phyloP scores from a whole-genome alignment of 176 grass and related monocot species.

The Elymus sibiricus region DNA sequence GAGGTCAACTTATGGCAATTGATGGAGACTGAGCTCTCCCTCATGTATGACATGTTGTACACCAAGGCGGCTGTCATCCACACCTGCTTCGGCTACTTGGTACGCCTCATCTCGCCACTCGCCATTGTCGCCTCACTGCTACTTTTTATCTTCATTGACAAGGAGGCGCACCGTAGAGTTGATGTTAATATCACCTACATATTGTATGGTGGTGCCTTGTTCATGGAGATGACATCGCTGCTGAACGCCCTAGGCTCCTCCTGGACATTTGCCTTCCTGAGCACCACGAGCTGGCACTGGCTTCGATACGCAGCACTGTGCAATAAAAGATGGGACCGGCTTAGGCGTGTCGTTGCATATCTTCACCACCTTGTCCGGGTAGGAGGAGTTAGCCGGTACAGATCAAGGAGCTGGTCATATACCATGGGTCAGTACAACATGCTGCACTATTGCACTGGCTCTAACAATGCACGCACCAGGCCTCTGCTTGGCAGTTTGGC shows the following conservation, averaged over 20 bases:
- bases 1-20: not conserved
- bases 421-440: not conserved
- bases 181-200: not conserved
- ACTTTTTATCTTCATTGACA: not conserved
- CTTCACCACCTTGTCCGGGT: not conserved
- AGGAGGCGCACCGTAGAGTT: not conserved
- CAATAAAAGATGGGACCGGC: not conserved
- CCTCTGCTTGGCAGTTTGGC: not conserved
- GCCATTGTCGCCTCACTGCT: not conserved
- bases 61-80: not conserved
- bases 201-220: not conserved
- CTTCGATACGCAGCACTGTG: not conserved
- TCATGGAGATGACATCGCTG: not conserved
- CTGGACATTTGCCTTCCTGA: not conserved
- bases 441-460: not conserved
- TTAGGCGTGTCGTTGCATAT: not conserved
- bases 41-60: not conserved
- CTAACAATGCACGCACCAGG: not conserved
- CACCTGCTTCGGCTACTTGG: not conserved
- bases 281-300: not conserved
- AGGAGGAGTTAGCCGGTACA: not conserved
- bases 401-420: not conserved
- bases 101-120: conserved; percentile 10
- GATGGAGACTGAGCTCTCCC: not conserved
- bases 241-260: no score